Percentiles rank a stretch among this genome's conserved stretches.
These are phyloP conservation scores for Nidula microcarpa DNA, from an alignment of 768 basidiomycete genomes.

Conservation along the genomic window DNA sequence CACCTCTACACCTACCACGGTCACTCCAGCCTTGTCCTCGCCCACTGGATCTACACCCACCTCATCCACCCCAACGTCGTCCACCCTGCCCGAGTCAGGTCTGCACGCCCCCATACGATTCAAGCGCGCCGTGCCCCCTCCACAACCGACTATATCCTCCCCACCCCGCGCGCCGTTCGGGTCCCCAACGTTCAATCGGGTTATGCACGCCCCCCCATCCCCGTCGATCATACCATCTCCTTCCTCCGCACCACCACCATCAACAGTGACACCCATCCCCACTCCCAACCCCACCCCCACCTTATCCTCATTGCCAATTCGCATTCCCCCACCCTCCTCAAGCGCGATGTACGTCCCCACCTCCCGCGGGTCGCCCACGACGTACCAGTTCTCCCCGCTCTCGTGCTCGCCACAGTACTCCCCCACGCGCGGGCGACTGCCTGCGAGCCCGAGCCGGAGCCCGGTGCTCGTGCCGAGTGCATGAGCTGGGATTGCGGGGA, in stretches of 20 bases:
- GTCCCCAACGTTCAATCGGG: neutral
- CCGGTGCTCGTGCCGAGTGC: neutral
- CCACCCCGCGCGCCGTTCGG: neutral
- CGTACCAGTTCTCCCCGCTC: neutral
- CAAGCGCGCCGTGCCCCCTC: constrained; percentile 1
- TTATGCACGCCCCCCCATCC: too few species aligned
- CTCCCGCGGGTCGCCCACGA: neutral
- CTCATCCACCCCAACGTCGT: neutral
- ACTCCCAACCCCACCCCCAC: neutral
- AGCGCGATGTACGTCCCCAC: neutral
- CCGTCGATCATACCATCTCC: too few species aligned
- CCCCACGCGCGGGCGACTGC: neutral
- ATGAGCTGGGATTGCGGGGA: neutral
- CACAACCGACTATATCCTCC: neutral
- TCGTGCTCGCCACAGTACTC: neutral
- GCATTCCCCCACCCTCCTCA: neutral
- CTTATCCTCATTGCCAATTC: neutral
- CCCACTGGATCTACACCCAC: neutral
- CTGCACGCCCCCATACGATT: constrained; percentile 5
- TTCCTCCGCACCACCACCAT: neutral
- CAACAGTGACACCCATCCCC: neutral
- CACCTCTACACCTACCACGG: too few species aligned
- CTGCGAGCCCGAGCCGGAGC: neutral
- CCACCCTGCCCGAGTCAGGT: constrained; percentile 4
- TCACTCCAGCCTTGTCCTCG: neutral